phyloP scores from a whole-genome alignment of 2,329 filamentous ascomycete genomes.

The Microcyclospora pomicola region DNA sequence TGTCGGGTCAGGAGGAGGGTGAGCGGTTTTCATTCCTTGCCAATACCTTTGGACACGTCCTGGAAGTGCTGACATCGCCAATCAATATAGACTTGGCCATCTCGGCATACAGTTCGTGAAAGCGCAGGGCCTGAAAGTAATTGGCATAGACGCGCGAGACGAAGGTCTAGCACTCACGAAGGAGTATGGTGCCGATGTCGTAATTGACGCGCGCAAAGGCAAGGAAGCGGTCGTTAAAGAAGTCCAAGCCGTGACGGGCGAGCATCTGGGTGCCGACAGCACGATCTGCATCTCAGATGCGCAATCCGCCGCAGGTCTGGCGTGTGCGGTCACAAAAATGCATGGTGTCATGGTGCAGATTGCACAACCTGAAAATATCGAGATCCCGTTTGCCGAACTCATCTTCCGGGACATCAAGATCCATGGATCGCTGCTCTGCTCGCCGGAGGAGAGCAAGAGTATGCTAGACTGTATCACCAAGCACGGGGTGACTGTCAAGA shows the following conservation, averaged over 20 bases:
- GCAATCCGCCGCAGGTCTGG: conserved; percentile 34
- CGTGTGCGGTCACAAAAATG: conserved; percentile 44
- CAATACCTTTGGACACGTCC: too few species aligned
- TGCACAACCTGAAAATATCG: conserved; percentile 34
- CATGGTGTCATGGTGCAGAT: conserved; percentile 47
- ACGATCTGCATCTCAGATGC: conserved; percentile 43
- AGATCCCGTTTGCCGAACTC: conserved; percentile 33
- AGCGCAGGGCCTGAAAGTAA: conserved; percentile 36
- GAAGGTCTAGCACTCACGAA: conserved; percentile 37
- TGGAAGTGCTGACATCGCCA: conserved; percentile 21
- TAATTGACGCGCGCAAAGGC: conserved; percentile 38
- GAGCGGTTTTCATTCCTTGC: conserved; percentile 27
- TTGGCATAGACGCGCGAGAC: conserved; percentile 43
- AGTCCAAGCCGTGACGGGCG: conserved; percentile 35
- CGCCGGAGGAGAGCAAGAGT: conserved; percentile 19
- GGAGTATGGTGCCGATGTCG: conserved; percentile 36
- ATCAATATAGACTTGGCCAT: conserved; percentile 38
- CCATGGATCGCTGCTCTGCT: conserved; percentile 27
- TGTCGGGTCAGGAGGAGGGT: conserved; percentile 29
- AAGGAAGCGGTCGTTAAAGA: conserved; percentile 35
- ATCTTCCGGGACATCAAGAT: conserved; percentile 42
- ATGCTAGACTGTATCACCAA: conserved; percentile 24
- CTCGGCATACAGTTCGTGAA: conserved; percentile 40
- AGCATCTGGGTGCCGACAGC: conserved; percentile 35
- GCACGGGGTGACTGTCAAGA: conserved; percentile 35